Evolutionary conservation across 768 basidiomycete species (phyloP), one percentile per base, ranked within the genome.

Genomic region (Boletus barrowsii): DNA sequence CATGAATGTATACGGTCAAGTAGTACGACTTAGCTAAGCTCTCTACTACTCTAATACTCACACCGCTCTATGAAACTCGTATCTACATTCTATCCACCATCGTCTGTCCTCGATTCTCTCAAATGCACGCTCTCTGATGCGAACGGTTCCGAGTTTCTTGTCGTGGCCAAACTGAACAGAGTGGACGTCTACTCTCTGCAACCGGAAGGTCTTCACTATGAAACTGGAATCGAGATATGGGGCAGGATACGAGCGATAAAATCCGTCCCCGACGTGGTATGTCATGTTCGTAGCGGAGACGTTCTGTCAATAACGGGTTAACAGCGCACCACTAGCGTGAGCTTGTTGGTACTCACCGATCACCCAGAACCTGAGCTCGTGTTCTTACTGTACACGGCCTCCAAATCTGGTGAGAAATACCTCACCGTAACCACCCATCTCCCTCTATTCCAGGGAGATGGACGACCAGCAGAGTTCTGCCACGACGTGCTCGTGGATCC

Each of bases 321-420:
- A 55, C 49, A 61, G 55, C 58, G 62, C 61, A 72, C 73, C 72
- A 51, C 73, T 72, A 41, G 56, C 62, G 35, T 74, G 71, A 59
- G 76, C 76, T 29, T 92, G 14, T 66, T 90, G 20, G 76, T 90
- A 32, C 76, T 92, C 64, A 79, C 87, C 0, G 88, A 88, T 55
- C 88, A 90, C 61, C 89, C 90, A 1, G 82, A 88, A 33, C 87
- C 90, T 10, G 83, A 84, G 55, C 75, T 92, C 13, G 68, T 91
- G 35, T 75, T 90, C 58, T 73, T 93, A 39, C 65, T 73, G 4
- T 87, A 84, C 63, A 67, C 68, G 3, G 72, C 76, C 36, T 65
- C 73, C 33, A 63, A 68, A 13, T 63, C 55, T 40, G 73, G 72
- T 18, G 66, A 66, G 32, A 58, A 47, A 24, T 49, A 53, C 9